These are phyloP conservation scores for Cyberlindnera subsufficiens DNA, from an alignment of 805 yeast genomes.

Conservation along the genomic window DNA sequence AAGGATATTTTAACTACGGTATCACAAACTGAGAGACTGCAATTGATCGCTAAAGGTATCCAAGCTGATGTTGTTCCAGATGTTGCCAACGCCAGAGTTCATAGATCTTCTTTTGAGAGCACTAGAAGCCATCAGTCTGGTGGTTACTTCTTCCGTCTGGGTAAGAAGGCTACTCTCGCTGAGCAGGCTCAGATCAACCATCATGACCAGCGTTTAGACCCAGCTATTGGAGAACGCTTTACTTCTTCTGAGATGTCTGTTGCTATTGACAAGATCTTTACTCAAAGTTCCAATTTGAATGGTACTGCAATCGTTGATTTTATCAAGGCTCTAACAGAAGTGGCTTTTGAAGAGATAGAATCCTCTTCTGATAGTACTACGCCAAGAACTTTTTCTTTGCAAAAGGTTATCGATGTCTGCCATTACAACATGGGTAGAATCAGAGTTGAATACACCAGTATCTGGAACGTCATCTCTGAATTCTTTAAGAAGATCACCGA, in stretches of 20 bases:
- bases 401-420: constrained; percentile 94
- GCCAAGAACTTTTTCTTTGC: constrained; percentile 89
- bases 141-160: constrained; percentile 53
- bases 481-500: constrained; percentile 84
- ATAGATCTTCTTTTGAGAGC: constrained; percentile 47
- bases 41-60: constrained; percentile 80
- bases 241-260: constrained; percentile 67
- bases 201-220: constrained; percentile 61
- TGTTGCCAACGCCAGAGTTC: constrained; percentile 61
- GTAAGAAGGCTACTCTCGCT: constrained; percentile 47
- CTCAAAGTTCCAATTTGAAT: constrained; percentile 70
- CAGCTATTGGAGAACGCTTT: constrained; percentile 50
- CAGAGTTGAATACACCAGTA: constrained; percentile 91
- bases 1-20: constrained; percentile 71
- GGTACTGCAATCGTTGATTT: constrained; percentile 86
- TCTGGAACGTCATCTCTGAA: constrained; percentile 92
- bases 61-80: constrained; percentile 84
- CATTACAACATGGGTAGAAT: constrained; percentile 96
- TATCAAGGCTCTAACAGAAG: constrained; percentile 80
- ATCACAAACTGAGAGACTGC: constrained; percentile 88
- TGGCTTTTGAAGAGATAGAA: constrained; percentile 85
- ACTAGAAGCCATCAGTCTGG: constrained; percentile 31
- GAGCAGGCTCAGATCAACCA: constrained; percentile 68
- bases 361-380: constrained; percentile 75
- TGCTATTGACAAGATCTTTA: constrained; percentile 80